A percentile compares a stretch with the other conserved stretches of the same genome.
These are phyloP conservation scores for Candida sakaeoensis DNA, from an alignment of 805 yeast species.

Conservation along the genomic window DNA sequence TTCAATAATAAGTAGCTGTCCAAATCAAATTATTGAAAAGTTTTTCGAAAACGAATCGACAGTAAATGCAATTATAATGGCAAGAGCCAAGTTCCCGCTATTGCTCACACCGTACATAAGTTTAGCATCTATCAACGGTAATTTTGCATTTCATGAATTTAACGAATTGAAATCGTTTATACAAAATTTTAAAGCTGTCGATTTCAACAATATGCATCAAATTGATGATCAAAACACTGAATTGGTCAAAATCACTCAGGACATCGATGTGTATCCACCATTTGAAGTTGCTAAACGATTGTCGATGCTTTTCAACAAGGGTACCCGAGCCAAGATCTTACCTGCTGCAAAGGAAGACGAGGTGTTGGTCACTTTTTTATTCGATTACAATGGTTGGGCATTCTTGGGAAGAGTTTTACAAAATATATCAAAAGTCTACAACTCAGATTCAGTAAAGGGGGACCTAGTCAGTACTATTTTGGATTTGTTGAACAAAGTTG, in stretches of 20 bases:
- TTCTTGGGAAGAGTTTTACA: conserved; percentile 74
- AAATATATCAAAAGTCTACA: conserved; percentile 46
- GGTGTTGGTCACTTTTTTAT: conserved; percentile 59
- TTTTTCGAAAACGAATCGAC: conserved; percentile 47
- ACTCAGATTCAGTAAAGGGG: conserved; percentile 35
- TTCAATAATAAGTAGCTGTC: conserved; percentile 40
- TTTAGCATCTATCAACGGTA: conserved; percentile 58
- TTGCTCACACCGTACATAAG: conserved; percentile 58
- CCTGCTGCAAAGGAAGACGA: conserved; percentile 40
- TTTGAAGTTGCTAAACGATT: conserved; percentile 46
- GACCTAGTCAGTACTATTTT: conserved; percentile 47
- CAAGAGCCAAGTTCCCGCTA: conserved; percentile 74
- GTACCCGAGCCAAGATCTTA: conserved; percentile 70
- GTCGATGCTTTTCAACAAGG: conserved; percentile 39
- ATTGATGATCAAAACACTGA: conserved; percentile 54
- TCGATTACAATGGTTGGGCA: conserved; percentile 84
- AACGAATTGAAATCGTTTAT: conserved; percentile 59
- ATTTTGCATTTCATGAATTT: conserved; percentile 64
- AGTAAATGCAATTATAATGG: conserved; percentile 43
- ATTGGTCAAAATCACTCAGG: conserved; percentile 46
- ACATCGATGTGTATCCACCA: conserved; percentile 53
- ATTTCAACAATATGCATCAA: conserved; percentile 37
- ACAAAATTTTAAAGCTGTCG: conserved; percentile 37
- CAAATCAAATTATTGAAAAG: conserved; percentile 39
- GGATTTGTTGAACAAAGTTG: conserved; percentile 46